phyloP scores from a whole-genome alignment of 2,329 filamentous ascomycete species.

The Neonectria neomacrospora region DNA sequence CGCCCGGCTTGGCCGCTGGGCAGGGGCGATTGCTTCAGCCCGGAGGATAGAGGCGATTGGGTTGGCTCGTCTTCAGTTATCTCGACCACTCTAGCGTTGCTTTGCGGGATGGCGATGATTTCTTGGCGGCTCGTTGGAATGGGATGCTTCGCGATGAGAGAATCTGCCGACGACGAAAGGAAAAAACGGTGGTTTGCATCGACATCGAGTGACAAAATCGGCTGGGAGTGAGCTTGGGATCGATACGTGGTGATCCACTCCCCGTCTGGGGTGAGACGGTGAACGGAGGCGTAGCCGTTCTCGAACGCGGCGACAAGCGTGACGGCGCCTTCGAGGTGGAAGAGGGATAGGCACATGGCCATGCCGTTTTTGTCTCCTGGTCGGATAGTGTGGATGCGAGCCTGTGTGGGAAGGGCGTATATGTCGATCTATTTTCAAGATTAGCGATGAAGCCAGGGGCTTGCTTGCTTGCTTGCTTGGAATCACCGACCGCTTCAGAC shows the following conservation, averaged over 20 bases:
- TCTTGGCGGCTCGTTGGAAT: slow-evolving; percentile 57
- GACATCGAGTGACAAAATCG: slow-evolving; percentile 79
- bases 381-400: slow-evolving; percentile 69
- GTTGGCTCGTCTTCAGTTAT: slow-evolving; percentile 32
- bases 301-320: slow-evolving; percentile 84
- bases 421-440: slow-evolving; percentile 73
- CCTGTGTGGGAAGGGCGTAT: slow-evolving; percentile 81
- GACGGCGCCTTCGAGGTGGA: slow-evolving; percentile 62
- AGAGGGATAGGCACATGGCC: slow-evolving; percentile 84
- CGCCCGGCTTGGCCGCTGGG: slow-evolving; percentile 15
- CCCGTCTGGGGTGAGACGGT: slow-evolving; percentile 58
- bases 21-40: slow-evolving; percentile 23
- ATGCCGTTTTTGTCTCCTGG: slow-evolving; percentile 73
- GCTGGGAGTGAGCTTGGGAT: slow-evolving; percentile 78
- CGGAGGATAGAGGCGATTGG: slow-evolving; percentile 41
- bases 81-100: slow-evolving; percentile 42
- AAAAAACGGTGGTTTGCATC: slow-evolving; percentile 66
- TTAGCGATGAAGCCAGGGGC: slow-evolving; percentile 7
- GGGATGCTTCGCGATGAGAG: slow-evolving; percentile 79
- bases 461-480: too few relatives aligned
- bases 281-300: slow-evolving; percentile 79
- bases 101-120: slow-evolving; percentile 34
- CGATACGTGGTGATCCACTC: slow-evolving; percentile 68
- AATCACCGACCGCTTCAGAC: slow-evolving; percentile 69
- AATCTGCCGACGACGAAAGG: slow-evolving; percentile 85